A percentile compares a stretch with the other conserved stretches of the same genome.
These are phyloP conservation scores for Cutaneotrichosporon dermatis DNA, from an alignment of 1,284 basidiomycete species.

Conservation along the genomic window DNA sequence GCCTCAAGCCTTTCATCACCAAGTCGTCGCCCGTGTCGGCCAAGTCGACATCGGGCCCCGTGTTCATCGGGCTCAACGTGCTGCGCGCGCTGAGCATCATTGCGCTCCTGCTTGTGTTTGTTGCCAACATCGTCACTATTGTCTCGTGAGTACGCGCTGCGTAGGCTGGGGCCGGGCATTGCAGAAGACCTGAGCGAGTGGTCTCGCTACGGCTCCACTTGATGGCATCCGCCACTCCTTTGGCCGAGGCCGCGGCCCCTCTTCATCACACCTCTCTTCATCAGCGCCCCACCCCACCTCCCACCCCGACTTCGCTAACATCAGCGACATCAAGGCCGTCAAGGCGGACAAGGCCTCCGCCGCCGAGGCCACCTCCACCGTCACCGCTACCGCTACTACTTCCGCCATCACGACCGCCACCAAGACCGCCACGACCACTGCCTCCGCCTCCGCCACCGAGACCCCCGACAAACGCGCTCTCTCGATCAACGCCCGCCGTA, in stretches of 20 bases:
- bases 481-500: too few species aligned
- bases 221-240: too few species aligned
- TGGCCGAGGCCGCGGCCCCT: too few species aligned
- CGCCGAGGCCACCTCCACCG: background rate
- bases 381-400: background rate
- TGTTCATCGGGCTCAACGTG: slow-evolving; percentile 71
- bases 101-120: slow-evolving; percentile 63
- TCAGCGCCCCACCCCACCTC: background rate
- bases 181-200: background rate
- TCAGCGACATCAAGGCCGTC: slow-evolving; percentile 53
- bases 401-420: background rate
- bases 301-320: background rate
- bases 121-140: slow-evolving; percentile 72
- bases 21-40: slow-evolving; percentile 27
- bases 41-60: slow-evolving; percentile 33
- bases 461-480: too few species aligned
- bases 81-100: slow-evolving; percentile 72
- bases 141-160: slow-evolving; percentile 60
- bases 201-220: background rate
- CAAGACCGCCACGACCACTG: background rate
- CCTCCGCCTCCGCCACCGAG: background rate
- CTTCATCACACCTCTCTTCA: background rate
- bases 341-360: background rate
- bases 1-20: slow-evolving; percentile 29
- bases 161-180: too few species aligned